Base-by-base conservation (phyloP, 2,329 filamentous ascomycete species). In the Trichoderma sp. region DNA sequence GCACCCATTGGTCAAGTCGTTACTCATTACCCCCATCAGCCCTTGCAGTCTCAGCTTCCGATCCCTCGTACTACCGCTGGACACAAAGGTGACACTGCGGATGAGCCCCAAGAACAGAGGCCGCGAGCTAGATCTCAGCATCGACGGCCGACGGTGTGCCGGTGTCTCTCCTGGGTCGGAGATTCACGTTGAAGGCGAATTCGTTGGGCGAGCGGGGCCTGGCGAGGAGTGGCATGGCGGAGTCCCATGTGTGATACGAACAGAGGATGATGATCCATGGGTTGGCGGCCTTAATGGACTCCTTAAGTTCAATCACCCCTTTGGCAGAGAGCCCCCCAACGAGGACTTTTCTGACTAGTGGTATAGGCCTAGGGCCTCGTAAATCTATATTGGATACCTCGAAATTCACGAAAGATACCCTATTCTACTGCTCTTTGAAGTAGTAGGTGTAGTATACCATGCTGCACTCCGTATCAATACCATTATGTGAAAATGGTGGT, bases 271-370 rank as follows among this genome's bases (percentile, higher is more conserved):
- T 77, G 95, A 98, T 80, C 94, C 95, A 20, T 99, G 96, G 96
- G 95, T 99, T 3, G 95, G 95, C 1, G 95, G 96, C 0, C 82
- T 99, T 78, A 99, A 97, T 79, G 93, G 94, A 11, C 80, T 98
- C 77, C 83, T 99, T 76, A 99, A 99, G 84, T 99, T 98, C 80
- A 99, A 99, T 80, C 93, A 97, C 82, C 95, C 95, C 0, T 98
- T 98, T 85, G 96, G 96, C 32, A 75, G 80, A 72, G 80, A 81
- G 34, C 76, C 79, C 23, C 73, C 75, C 2, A 78, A 75, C 4
- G 78, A 81, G 61, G 78, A 80, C 4, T 74, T 72, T 65, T 66
- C 74, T 55, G 77, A 79, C 59, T 80, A 76, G 75, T 26, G 15
- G 64, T 53, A 69, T 43, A 69, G 67, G 67, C 67, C 67, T 12